Evolutionary conservation across 2,329 filamentous ascomycete species (phyloP), one percentile per base, ranked within the genome.

Genomic region (Cadophora sp.): DNA sequence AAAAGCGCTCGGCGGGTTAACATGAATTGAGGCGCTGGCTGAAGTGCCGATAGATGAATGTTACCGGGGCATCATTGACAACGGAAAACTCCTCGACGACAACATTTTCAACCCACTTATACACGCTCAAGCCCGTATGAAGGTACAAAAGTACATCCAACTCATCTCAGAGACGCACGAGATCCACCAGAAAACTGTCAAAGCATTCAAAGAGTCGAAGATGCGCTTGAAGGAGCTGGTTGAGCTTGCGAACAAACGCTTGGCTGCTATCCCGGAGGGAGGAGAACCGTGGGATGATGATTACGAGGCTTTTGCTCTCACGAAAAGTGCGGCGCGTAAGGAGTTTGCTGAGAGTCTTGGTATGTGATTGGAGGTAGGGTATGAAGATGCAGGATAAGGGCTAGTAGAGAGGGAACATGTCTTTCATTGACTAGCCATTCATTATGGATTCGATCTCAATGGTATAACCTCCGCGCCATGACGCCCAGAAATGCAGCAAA

Each of bases 401-500:
- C 24, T 19, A 9, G 29, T 5, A 24, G 31, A 43, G 40, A 43
- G 34, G 19, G 55, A 29, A n/a, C 16, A 14, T 26, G 9, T 55
- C n/a, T 22, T 48, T 48, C 43, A 48, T 48, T 48, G 43, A 48
- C 19, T 48, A 48, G 43, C 43, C n/a, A 48, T 48, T 48, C 43
- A 48, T 19, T 26, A 16, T 16, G 19, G 50, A 31, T 29, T 31
- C 51, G 26, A 31, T 58, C 2, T 58, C 8, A n/a, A 22, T 58
- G 55, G 55, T 37, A 58, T 37, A 31, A 22, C 19, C 11, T 4
- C 31, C n/a, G 16, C 40, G 24, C 22, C 31, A 40, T 58, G 55
- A 58, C 55, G n/a, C 29, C 31, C 9, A 58, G 31, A 40, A 37
- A 58, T 34, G 31, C 55, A 58, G 29, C 55, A 37, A 58, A 40